Percentiles rank a stretch among this genome's conserved stretches.
These are phyloP conservation scores for Kwoniella shivajii DNA, from an alignment of 1,284 basidiomycete species.

Conservation along the genomic window DNA sequence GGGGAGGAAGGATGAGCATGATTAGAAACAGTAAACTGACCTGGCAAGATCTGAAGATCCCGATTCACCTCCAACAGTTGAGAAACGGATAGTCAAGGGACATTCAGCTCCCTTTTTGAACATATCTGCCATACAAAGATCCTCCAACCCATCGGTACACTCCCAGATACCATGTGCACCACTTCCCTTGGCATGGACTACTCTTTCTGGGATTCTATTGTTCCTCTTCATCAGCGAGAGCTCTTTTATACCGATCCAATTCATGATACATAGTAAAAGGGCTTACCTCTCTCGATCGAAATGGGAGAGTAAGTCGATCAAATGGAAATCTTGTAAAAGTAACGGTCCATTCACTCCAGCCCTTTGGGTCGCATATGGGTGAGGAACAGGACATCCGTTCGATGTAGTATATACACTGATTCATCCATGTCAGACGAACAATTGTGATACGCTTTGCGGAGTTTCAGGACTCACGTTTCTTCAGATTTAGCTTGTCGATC, in stretches of 20 bases:
- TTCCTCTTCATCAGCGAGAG: too few species aligned
- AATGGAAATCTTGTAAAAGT: slow-evolving; percentile 86
- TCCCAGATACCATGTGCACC: slow-evolving; percentile 93
- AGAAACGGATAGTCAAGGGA: slow-evolving; percentile 53
- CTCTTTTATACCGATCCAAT: background rate
- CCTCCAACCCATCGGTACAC: slow-evolving; percentile 76
- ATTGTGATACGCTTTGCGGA: background rate
- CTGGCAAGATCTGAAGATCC: slow-evolving; percentile 88
- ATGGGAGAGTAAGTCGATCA: slow-evolving; percentile 84
- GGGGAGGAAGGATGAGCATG: background rate
- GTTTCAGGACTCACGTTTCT: slow-evolving; percentile 24
- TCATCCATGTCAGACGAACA: background rate
- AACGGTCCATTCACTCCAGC: slow-evolving; percentile 76
- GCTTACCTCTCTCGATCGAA: slow-evolving; percentile 79
- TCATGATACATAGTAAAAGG: slow-evolving; percentile 6
- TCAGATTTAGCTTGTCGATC: slow-evolving; percentile 32
- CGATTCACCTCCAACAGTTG: slow-evolving; percentile 66
- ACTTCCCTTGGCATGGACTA: slow-evolving; percentile 61
- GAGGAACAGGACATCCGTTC: slow-evolving; percentile 70
- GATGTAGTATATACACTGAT: slow-evolving; percentile 72
- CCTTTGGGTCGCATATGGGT: slow-evolving; percentile 69
- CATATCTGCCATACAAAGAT: slow-evolving; percentile 73
- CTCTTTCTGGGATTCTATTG: slow-evolving; percentile 85
- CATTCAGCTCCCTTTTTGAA: slow-evolving; percentile 74
- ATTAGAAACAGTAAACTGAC: slow-evolving; percentile 12